Evolutionary conservation across 2,329 filamentous ascomycete species (phyloP).

Genomic region (Aspergillus sp.): DNA sequence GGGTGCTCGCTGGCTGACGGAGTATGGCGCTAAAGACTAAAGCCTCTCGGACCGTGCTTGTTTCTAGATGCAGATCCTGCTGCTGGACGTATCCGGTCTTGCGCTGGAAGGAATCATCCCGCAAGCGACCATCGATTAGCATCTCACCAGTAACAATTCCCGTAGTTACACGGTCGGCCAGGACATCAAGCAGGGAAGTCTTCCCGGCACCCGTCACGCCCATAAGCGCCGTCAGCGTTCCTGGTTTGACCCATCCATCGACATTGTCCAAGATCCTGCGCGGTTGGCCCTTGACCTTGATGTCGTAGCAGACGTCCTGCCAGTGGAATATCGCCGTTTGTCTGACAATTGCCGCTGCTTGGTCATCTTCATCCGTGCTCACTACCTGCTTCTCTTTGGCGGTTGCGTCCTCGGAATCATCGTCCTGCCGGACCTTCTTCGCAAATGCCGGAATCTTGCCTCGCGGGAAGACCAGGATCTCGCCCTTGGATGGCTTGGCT

Average conservation of each 20-base stretch:
- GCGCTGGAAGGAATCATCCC: slow-evolving; percentile 63
- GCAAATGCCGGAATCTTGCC: slow-evolving; percentile 50
- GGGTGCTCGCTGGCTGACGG: slow-evolving; percentile 65
- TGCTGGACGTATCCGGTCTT: slow-evolving; percentile 57
- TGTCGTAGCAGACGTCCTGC: slow-evolving; percentile 72
- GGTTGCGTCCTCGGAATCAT: slow-evolving; percentile 13
- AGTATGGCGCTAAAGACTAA: slow-evolving; percentile 75
- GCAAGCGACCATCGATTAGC: slow-evolving; percentile 62
- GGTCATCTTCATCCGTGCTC: slow-evolving; percentile 62
- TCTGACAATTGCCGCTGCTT: slow-evolving; percentile 62
- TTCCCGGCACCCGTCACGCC: slow-evolving; percentile 84
- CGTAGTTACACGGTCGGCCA: slow-evolving; percentile 76
- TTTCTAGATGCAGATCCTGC: slow-evolving; percentile 77
- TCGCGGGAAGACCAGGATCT: slow-evolving; percentile 62
- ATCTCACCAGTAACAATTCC: slow-evolving; percentile 79
- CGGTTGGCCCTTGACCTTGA: slow-evolving; percentile 64
- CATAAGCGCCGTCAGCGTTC: slow-evolving; percentile 81
- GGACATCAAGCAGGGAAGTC: slow-evolving; percentile 74
- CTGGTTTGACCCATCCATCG: slow-evolving; percentile 86
- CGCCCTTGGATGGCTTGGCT: slow-evolving; percentile 63
- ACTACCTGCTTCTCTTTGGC: slow-evolving; percentile 46
- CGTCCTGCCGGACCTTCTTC: slow-evolving; percentile 14
- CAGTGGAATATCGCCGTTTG: slow-evolving; percentile 71
- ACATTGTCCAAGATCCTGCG: slow-evolving; percentile 73
- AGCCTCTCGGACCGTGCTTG: slow-evolving; percentile 77